Base-by-base conservation (phyloP, 2,329 filamentous ascomycete species). In the Clonostachys solani region DNA sequence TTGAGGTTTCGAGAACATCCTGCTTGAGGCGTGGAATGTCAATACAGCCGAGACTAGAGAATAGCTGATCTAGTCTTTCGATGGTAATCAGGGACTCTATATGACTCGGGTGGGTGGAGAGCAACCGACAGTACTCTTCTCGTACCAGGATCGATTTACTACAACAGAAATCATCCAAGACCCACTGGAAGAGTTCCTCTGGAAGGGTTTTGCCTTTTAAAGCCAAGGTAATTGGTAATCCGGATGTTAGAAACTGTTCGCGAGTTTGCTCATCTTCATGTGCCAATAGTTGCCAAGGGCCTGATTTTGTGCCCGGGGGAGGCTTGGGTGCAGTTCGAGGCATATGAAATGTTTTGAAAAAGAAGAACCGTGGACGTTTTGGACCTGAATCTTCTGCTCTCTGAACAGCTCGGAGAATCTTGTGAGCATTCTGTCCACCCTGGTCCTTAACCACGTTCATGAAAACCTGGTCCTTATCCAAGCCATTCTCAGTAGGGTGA, bases 111-210 rank as follows among this genome's bases (percentile, higher is more conserved):
- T 71, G 74, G 44, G 67, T 59, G 34, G 71, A 65, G 45, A 78
- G 65, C 5, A 89, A 62, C 41, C 75, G 74, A 47, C 75, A 68
- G 59, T 89, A 90, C 49, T 84, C 78, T 47, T 73, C 62, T 44
- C 81, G 75, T 40, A 89, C 60, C 41, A 79, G 71, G 40, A 73
- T 67, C 33, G 77, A 75, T 38, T 68, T 64, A 55, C 87, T 82
- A 3, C 69, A 60, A 47, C 76, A 79, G 18, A 84, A 67, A 65
- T 84, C 76, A 44, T 78, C 66, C 6, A 87, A 58, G 4, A 89
- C 68, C 87, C 87, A 92, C 15, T 75, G 56, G 44, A 89, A 74
- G 1, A 90, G 58, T 47, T 85, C 76, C 50, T 88, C 80, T 0
- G 86, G 81, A 12, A 90, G 60, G 9, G 51, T 53, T 12, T 55